phyloP scores from a whole-genome alignment of 345 rosid species.

The Schrenkiella parvula region DNA sequence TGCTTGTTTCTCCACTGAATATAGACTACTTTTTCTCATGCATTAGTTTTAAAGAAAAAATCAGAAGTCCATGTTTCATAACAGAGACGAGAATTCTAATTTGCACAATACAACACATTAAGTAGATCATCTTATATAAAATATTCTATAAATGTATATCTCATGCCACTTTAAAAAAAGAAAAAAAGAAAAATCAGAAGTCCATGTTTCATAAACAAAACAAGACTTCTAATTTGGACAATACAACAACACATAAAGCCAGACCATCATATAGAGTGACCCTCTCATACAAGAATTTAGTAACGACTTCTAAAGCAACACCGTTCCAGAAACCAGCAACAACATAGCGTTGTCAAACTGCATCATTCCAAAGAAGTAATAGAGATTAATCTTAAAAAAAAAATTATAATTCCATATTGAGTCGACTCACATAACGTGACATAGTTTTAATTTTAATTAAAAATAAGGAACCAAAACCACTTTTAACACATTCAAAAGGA shows the following conservation, averaged over 20 bases:
- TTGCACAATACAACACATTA: too few species aligned
- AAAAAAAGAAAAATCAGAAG: too few species aligned
- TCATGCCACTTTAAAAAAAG: too few species aligned
- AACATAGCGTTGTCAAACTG: slow-evolving; percentile 28
- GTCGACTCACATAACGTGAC: not conserved
- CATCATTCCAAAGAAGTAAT: not conserved
- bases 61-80: too few species aligned
- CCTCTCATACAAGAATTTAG: not conserved
- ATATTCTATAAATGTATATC: too few species aligned
- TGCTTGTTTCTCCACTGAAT: too few species aligned
- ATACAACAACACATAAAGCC: not conserved
- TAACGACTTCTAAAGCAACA: slow-evolving; percentile 29
- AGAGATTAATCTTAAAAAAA: not conserved
- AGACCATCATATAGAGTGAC: not conserved
- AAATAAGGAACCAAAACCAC: not conserved
- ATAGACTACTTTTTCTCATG: too few species aligned
- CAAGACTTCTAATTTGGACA: not conserved
- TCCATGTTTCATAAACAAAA: not conserved
- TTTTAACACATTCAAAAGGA: not conserved
- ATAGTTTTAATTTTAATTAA: not conserved
- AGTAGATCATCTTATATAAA: too few species aligned
- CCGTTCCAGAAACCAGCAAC: slow-evolving; percentile 25
- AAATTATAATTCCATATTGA: too few species aligned
- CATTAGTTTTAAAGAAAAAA: too few species aligned
- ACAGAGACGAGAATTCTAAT: too few species aligned